Evolutionary conservation across 129 eudicot genomes (phyloP), one percentile per base, ranked within the genome.

Genomic region (Smallanthus sonchifolius): DNA sequence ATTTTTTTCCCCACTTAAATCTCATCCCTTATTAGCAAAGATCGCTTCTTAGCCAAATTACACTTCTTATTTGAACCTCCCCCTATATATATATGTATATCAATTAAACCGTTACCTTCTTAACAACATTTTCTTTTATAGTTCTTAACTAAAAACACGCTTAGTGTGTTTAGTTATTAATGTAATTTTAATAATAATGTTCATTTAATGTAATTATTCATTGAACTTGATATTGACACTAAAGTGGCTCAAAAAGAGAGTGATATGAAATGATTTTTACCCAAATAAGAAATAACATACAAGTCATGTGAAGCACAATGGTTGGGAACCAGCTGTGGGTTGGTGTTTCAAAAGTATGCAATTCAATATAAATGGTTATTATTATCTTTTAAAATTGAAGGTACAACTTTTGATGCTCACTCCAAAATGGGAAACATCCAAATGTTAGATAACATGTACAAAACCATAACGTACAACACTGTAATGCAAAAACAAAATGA

Each of bases 361-460:
- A 63, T 35, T 39, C 56, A 16, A 63, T 71, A 70, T 19, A 71
- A 71, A 72, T 49, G 77, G 73, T 78, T 70, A 71, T 30, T 59
- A 32, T 72, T 78, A 51, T 52, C 77, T 70, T 70, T 70, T 10
- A 78, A 78, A 70, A 78, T 47, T 70, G 65, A 71, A 78, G 72
- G 82, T 78, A 71, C 82, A 78, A 71, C 57, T 71, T 71, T 51
- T 38, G 73, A 63, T 78, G 77, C 77, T 51, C 73, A 71, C 73
- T 71, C 77, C 70, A 51, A 78, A 78, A 71, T 42, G 45, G 67
- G 82, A 78, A 78, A 78, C 44, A 60, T 71, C 77, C 82, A 71
- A 78, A 78, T 64, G 60, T 54, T 78, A 71, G 48, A 72, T 63
- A 62, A 71, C 77, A 78, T 38, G 77, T 55, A 55, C 61, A 19